phyloP scores from a whole-genome alignment of 2,329 filamentous ascomycete genomes.

The Diaporthe longicolla region DNA sequence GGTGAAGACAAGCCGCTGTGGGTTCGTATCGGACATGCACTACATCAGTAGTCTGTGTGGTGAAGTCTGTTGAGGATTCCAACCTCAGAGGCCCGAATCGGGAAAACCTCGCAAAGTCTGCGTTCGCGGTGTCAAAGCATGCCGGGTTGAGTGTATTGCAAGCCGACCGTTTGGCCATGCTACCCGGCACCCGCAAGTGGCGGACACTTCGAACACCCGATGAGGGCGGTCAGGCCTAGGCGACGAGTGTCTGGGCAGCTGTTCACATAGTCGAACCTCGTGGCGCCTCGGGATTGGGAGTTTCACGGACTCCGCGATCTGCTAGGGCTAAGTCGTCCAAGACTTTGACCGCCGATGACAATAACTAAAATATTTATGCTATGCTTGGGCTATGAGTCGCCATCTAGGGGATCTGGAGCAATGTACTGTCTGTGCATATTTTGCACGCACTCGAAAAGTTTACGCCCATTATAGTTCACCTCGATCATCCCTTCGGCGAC shows the following conservation, averaged over 20 bases:
- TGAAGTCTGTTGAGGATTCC: not conserved
- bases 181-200: not conserved
- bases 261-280: not conserved
- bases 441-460: not conserved
- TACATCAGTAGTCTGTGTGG: not conserved
- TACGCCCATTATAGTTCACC: not conserved
- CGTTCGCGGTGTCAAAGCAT: not conserved
- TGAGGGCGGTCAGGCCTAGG: not conserved
- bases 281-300: constrained; percentile 17
- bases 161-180: not conserved
- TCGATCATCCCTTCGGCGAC: constrained; percentile 18
- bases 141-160: not conserved
- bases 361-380: not conserved
- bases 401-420: constrained; percentile 14
- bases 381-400: constrained; percentile 11
- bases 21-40: not conserved
- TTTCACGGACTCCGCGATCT: constrained; percentile 13
- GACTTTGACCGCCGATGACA: constrained; percentile 29
- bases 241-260: not conserved
- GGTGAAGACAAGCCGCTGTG: not conserved
- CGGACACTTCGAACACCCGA: not conserved
- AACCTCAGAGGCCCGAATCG: not conserved
- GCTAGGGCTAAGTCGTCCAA: not conserved
- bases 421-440: constrained; percentile 10
- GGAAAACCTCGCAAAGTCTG: constrained; percentile 9